Base-by-base conservation (phyloP, 2,329 filamentous ascomycete species). In the Aspergillus texensis region DNA sequence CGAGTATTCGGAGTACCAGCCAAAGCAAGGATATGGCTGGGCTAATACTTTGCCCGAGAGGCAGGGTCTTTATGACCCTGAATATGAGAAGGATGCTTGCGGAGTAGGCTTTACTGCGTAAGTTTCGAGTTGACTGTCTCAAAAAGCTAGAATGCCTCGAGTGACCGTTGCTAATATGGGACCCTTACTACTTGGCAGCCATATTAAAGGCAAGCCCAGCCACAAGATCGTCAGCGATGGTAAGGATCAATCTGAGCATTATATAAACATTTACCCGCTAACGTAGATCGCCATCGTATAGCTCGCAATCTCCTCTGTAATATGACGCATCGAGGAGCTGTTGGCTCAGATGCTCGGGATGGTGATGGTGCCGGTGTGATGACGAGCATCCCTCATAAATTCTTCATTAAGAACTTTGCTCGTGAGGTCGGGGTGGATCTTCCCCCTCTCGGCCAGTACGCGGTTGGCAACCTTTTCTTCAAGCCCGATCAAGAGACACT, bases 161-260 rank as follows among this genome's bases (percentile, higher is more conserved):
- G 9, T 34, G 19, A 12, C 24, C 9, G 26, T 50, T 32, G 16
- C 59, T 67, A 62, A 57, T 54, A 59, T 67, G 26, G 67, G 67
- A 48, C 56, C 53, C 41, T n/a, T 54, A 10, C 4, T 24, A 45
- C 53, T 62, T 39, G 63, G 34, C 71, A 96, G 93, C 84, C 92
- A 98, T 80, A 98, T 98, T 81, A 98, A 98, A 85, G 95, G 95
- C 84, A 91, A 92, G 80, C 81, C 94, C 67, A 98, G 94, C 84
- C 95, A 98, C 86, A 99, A 98, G 79, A 98, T 98, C 76, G 91
- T 98, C 68, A 97, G 91, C 82, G 94, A 98, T 96, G 94, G 92
- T 95, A 81, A 83, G 89, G 81, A 67, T 28, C 6, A 19, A 26
- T 30, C 12, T 52, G 48, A 32, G 34, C 19, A 21, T 10, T 32